Evolutionary conservation across 108 stramenopile genomes (phyloP).

Genomic region (Asterionellopsis glacialis): DNA sequence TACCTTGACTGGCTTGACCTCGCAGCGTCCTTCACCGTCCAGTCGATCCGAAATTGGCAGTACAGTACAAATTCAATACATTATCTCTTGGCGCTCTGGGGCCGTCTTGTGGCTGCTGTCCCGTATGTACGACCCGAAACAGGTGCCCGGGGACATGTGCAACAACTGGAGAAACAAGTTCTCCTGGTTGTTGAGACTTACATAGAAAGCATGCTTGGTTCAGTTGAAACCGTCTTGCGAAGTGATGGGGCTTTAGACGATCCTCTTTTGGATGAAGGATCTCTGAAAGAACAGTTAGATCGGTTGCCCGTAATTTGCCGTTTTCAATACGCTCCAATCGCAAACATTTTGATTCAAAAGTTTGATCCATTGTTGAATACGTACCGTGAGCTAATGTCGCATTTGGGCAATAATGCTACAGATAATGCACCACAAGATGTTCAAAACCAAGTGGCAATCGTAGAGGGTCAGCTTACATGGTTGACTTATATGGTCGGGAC

Average conservation of each 20-base stretch:
- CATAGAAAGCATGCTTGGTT: conserved; percentile 92
- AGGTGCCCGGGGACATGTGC: conserved; percentile 82
- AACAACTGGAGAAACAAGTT: conserved; percentile 87
- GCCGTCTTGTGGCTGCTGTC: conserved; percentile 93
- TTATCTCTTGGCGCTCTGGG: conserved; percentile 96
- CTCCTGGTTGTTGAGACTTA: conserved; percentile 87
- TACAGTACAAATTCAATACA: conserved; percentile 94
- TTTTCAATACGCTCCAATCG: conserved; percentile 86
- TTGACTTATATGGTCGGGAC: conserved; percentile 91
- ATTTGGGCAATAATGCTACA: conserved; percentile 51
- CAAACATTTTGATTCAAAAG: conserved; percentile 73
- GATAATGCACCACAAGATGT: conserved; percentile 70
- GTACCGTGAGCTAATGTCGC: conserved; percentile 75
- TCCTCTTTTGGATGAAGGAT: conserved; percentile 93
- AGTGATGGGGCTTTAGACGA: conserved; percentile 88
- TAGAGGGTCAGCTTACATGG: conserved; percentile 96
- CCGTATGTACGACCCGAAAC: conserved; percentile 93
- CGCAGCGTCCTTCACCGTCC: conserved; percentile 87
- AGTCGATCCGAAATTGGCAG: conserved; percentile 94
- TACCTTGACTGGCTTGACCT: conserved; percentile 95
- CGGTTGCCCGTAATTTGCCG: conserved; percentile 91
- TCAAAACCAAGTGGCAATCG: conserved; percentile 62
- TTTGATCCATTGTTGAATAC: conserved; percentile 86
- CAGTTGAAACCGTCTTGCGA: conserved; percentile 81
- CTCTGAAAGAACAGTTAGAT: conserved; percentile 93